phyloP scores from a whole-genome alignment of 441 rosid species.

The Gossypium lobatum region DNA sequence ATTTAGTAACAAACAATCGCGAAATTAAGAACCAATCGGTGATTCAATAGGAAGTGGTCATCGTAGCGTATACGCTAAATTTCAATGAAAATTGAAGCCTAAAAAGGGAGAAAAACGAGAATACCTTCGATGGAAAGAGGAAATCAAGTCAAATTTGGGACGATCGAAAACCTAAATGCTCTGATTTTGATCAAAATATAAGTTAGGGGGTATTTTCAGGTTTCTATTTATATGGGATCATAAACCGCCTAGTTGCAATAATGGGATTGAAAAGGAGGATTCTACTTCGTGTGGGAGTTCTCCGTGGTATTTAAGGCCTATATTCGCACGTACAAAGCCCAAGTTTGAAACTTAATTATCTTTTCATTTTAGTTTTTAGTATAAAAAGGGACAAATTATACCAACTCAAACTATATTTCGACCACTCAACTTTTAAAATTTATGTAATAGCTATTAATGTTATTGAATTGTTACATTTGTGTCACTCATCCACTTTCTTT shows the following conservation, averaged over 20 bases:
- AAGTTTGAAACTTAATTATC: background rate
- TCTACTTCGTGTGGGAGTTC: background rate
- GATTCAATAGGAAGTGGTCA: background rate
- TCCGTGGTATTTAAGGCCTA: background rate
- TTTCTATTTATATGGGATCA: too few relatives aligned
- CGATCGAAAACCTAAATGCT: background rate
- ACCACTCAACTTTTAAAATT: too few relatives aligned
- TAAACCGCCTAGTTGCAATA: too few relatives aligned
- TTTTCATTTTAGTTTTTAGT: background rate
- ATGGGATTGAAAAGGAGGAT: background rate
- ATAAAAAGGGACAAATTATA: too few relatives aligned
- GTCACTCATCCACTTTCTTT: too few relatives aligned
- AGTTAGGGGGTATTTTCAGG: background rate
- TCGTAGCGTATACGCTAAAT: background rate
- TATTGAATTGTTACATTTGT: too few relatives aligned
- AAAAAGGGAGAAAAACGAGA: background rate
- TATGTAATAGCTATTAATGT: too few relatives aligned
- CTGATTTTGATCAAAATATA: background rate
- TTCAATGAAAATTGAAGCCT: background rate
- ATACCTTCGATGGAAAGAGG: conserved; percentile 4
- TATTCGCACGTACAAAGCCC: background rate
- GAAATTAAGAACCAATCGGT: background rate
- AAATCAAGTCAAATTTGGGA: background rate
- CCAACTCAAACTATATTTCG: too few relatives aligned
- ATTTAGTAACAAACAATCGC: background rate